These are phyloP conservation scores for Candida glaebosa DNA, from an alignment of 805 yeast species.

Conservation along the genomic window DNA sequence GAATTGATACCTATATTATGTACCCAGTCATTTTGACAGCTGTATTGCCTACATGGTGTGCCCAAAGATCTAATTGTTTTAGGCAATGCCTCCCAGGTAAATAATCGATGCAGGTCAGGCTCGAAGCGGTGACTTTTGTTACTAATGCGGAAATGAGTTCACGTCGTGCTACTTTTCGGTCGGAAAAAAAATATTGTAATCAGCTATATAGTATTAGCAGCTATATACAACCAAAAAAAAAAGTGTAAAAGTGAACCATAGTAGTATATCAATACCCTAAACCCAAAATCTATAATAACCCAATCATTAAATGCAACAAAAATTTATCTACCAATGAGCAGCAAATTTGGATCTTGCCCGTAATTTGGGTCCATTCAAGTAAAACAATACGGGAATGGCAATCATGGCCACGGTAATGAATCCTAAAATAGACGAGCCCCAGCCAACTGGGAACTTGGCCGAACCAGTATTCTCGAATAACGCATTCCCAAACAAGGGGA, in stretches of 20 bases:
- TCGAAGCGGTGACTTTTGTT: neutral
- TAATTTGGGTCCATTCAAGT: conserved; percentile 38
- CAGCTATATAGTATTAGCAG: too few species aligned
- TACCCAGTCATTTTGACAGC: too few species aligned
- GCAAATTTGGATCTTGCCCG: conserved; percentile 40
- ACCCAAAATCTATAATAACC: too few species aligned
- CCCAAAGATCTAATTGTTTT: too few species aligned
- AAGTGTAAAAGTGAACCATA: too few species aligned
- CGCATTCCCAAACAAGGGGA: conserved; percentile 60
- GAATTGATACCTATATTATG: too few species aligned
- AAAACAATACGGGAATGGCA: conserved; percentile 46
- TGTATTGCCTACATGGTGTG: too few species aligned
- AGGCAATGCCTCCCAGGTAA: too few species aligned
- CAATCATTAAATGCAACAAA: too few species aligned
- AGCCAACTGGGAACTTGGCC: conserved; percentile 50
- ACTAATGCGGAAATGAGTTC: neutral
- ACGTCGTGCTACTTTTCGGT: neutral
- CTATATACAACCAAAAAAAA: too few species aligned
- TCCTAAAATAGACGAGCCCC: conserved; percentile 49
- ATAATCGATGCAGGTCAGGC: neutral
- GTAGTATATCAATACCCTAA: too few species aligned
- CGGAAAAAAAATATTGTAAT: too few species aligned
- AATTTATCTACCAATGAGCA: conserved; percentile 2
- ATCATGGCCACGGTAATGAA: conserved; percentile 42
- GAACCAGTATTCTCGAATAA: conserved; percentile 52